phyloP scores from a whole-genome alignment of 257 asterid species.

The Plantago elongata region DNA sequence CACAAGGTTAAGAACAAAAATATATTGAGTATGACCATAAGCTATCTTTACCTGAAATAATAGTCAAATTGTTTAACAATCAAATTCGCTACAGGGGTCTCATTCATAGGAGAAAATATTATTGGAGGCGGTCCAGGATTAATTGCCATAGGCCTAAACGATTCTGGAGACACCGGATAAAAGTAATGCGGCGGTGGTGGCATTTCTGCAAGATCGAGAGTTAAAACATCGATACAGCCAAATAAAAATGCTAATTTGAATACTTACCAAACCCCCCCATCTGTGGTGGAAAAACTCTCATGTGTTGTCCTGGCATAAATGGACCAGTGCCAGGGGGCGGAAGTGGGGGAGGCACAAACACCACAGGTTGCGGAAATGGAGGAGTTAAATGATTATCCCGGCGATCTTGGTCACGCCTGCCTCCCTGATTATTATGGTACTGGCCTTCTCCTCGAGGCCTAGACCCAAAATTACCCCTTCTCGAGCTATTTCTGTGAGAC shows the following conservation, averaged over 20 bases:
- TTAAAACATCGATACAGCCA: slow-evolving; percentile 11
- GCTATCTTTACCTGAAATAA: slow-evolving; percentile 63
- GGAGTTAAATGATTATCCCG: slow-evolving; percentile 55
- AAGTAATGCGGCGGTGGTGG: slow-evolving; percentile 29
- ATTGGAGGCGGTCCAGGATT: slow-evolving; percentile 45
- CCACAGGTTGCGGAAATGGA: slow-evolving; percentile 50
- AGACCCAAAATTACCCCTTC: slow-evolving; percentile 57
- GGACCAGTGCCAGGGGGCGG: slow-evolving; percentile 57
- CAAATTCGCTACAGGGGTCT: slow-evolving; percentile 34
- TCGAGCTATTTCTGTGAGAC: slow-evolving; percentile 36
- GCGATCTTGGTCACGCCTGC: slow-evolving; percentile 68
- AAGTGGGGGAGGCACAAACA: slow-evolving; percentile 47
- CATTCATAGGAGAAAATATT: slow-evolving; percentile 36
- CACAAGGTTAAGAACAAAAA: not conserved
- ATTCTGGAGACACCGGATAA: slow-evolving; percentile 49
- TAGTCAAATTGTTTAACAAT: slow-evolving; percentile 72
- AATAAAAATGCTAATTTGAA: not conserved
- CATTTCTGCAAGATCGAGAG: slow-evolving; percentile 49
- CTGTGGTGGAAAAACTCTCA: slow-evolving; percentile 48
- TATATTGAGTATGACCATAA: not conserved
- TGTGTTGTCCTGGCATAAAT: slow-evolving; percentile 39
- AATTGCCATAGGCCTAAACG: slow-evolving; percentile 49
- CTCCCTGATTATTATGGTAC: slow-evolving; percentile 61
- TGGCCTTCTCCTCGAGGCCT: slow-evolving; percentile 76
- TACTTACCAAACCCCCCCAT: slow-evolving; percentile 68